Evolutionary conservation across 2,329 filamentous ascomycete genomes (phyloP), one percentile per base, ranked within the genome.

Genomic region (Diaporthe citri): DNA sequence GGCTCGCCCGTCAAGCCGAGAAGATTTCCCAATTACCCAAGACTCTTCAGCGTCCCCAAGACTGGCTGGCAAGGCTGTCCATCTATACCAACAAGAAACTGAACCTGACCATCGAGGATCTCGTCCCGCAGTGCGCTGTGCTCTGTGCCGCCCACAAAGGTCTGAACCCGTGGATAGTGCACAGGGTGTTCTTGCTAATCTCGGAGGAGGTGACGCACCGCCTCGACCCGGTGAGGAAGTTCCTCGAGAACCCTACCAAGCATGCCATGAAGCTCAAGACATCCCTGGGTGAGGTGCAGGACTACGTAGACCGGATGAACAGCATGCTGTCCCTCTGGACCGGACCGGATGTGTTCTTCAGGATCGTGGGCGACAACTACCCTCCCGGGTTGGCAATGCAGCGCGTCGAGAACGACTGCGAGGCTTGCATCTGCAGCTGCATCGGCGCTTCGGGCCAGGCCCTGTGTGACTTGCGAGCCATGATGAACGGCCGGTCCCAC

Each of bases 341-440:
- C 8, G 73, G 73, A 22, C 28, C 59, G 55, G 76, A 70, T 31
- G 75, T 77, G 46, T 78, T 77, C 46, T 73, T 77, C 67, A 41
- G 73, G 15, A 59, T 79, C 8, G 76, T 78, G 10, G 41, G 46
- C 10, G 57, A 71, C 22, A 76, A 76, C 1, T 77, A 79, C 60
- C 73, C 57, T 34, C 59, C 41, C 39, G 59, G 48, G 5, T 9
- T 77, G 76, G 62, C 79, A 77, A 78, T 83, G 48, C 78, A 76
- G 9, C 66, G 76, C 15, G 80, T 87, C 5, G 73, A 76, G 41
- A 82, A 79, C 9, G 81, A 82, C 20, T 91, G 90, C 76, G 86
- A 90, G 78, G 89, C 88, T 2, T 91, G 90, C 76, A 86, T 89
- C 39, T 79, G 91, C 17, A 84, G 87, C 2, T 82, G 83, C 4